These are phyloP conservation scores for Goffeauzyma gilvescens DNA, from an alignment of 768 basidiomycete genomes.

Conservation along the genomic window DNA sequence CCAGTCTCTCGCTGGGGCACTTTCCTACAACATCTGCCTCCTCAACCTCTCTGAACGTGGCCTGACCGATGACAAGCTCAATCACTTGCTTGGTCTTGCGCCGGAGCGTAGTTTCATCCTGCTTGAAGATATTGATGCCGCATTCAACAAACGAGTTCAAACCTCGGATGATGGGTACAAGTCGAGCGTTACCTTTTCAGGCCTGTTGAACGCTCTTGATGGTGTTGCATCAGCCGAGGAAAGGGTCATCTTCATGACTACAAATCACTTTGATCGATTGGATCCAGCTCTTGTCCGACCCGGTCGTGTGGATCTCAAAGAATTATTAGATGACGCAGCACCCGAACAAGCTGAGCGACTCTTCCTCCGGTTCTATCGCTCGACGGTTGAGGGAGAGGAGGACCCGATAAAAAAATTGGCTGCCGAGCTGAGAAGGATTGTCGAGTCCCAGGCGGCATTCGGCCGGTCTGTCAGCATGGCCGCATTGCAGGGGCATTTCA, in stretches of 20 bases:
- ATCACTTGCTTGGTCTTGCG: constrained; percentile 74
- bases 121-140: constrained; percentile 93
- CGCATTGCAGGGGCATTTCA: constrained; percentile 83
- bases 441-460: constrained; percentile 39
- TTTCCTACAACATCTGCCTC: constrained; percentile 88
- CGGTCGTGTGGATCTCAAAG: constrained; percentile 74
- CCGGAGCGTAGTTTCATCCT: constrained; percentile 86
- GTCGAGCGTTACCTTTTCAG: constrained; percentile 90
- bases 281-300: constrained; percentile 91
- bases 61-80: constrained; percentile 86
- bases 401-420: constrained; percentile 38
- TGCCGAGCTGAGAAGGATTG: constrained; percentile 39
- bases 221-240: constrained; percentile 96
- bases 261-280: constrained; percentile 76
- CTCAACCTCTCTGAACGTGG: constrained; percentile 91
- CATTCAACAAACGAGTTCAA: constrained; percentile 81
- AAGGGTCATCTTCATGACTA: constrained; percentile 96
- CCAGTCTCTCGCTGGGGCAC: constrained; percentile 78
- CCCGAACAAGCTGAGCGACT: constrained; percentile 57
- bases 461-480: constrained; percentile 78
- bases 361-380: constrained; percentile 67
- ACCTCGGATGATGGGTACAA: constrained; percentile 90
- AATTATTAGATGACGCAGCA: constrained; percentile 69
- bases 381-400: constrained; percentile 25
- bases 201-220: constrained; percentile 87